Percentiles rank a stretch among this genome's conserved stretches.
phyloP scores from a whole-genome alignment of 176 grass and related monocot genomes.

The Juncus inflexus region DNA sequence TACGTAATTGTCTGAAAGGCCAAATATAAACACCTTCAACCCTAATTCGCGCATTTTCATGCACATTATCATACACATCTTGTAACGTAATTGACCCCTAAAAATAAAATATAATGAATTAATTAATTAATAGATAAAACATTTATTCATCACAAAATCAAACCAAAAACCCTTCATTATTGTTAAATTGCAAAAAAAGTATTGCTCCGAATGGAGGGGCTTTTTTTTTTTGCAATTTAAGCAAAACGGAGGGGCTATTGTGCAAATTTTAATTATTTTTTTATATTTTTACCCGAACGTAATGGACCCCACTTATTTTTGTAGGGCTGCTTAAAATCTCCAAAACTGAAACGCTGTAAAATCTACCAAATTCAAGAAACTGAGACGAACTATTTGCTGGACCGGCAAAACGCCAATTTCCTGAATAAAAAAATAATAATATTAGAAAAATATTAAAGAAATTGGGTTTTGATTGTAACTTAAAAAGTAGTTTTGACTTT shows the following conservation, averaged over 20 bases:
- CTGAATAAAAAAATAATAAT: slow-evolving; percentile 40
- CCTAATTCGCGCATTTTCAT: slow-evolving; percentile 74
- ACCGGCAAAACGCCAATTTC: slow-evolving; percentile 75
- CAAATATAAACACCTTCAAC: slow-evolving; percentile 98
- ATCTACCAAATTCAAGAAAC: slow-evolving; percentile 77
- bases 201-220: no score
- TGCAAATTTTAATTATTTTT: neutral
- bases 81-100: slow-evolving; percentile 91
- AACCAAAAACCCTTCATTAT: neutral
- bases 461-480: neutral
- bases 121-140: slow-evolving; percentile 3
- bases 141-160: neutral
- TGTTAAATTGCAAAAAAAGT: no score
- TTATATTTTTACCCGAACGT: slow-evolving; percentile 67
- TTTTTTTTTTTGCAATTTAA: no score
- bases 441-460: neutral
- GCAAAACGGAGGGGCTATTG: no score
- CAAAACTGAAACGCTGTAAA: slow-evolving; percentile 72
- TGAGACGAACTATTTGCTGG: slow-evolving; percentile 78
- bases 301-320: slow-evolving; percentile 97
- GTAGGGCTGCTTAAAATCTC: slow-evolving; percentile 88
- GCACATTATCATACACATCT: slow-evolving; percentile 77
- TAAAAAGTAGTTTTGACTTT: neutral
- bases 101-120: slow-evolving; percentile 21
- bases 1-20: slow-evolving; percentile 96